These are phyloP conservation scores for Umbelopsis isabellina DNA, from an alignment of 192 early-diverging fungal genomes.

Conservation along the genomic window DNA sequence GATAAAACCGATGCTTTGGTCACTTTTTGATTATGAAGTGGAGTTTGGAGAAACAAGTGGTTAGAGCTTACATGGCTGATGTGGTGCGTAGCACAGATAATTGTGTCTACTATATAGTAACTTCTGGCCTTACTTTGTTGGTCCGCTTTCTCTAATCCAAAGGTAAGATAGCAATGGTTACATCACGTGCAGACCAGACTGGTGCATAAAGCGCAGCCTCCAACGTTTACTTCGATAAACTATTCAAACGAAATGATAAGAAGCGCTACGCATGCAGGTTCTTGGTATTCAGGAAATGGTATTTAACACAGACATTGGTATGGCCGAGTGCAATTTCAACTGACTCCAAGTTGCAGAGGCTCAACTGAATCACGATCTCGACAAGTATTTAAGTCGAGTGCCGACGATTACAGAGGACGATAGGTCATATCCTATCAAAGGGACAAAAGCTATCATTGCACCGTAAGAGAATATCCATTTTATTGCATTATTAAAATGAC, in stretches of 20 bases:
- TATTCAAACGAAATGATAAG: constrained; percentile 34
- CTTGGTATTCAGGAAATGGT: constrained; percentile 66
- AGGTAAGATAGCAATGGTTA: no score
- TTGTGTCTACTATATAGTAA: no score
- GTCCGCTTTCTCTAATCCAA: no score
- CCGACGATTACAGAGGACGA: constrained; percentile 31
- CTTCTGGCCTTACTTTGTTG: no score
- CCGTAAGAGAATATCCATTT: constrained; percentile 59
- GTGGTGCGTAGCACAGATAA: no score
- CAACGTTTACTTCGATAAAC: no score
- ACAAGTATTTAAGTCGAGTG: constrained; percentile 54
- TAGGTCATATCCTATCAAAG: constrained; percentile 44
- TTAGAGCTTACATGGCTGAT: no score
- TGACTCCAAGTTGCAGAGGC: constrained; percentile 27
- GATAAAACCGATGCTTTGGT: no score
- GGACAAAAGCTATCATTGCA: constrained; percentile 70
- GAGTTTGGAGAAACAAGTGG: no score
- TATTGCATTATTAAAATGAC: not conserved
- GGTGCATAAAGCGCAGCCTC: not conserved
- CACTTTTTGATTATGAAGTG: no score
- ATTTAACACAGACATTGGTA: constrained; percentile 8
- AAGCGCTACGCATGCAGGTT: constrained; percentile 67
- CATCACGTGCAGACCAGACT: no score
- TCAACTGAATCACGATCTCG: constrained; percentile 53
- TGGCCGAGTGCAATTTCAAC: not conserved